Conservation (phyloP, 768 basidiomycete species). For the Mycena filopes region DNA sequence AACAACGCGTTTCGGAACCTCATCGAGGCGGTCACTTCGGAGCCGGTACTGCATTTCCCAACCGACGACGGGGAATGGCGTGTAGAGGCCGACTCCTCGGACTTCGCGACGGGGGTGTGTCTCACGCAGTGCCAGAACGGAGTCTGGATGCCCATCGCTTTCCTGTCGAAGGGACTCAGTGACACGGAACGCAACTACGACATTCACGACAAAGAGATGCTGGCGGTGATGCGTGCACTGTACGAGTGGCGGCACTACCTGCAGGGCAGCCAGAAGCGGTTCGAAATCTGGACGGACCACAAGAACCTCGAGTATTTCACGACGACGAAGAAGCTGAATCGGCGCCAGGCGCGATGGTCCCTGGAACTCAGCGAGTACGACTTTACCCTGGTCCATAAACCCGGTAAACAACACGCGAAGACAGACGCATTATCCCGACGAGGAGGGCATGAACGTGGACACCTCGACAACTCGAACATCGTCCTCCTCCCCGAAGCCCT, state of each 20-base stretch:
- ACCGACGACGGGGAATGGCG: no score
- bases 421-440: constrained; percentile 15
- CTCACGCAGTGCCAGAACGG: background rate
- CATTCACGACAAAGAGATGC: constrained; percentile 45
- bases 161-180: background rate
- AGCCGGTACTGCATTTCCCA: no score
- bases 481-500: background rate
- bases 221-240: constrained; percentile 41
- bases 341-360: constrained; percentile 48
- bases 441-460: constrained; percentile 9
- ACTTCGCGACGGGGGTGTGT: no score
- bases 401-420: constrained; percentile 15
- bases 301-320: constrained; percentile 45
- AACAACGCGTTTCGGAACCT: no score
- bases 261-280: background rate
- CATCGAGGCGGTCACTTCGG: no score
- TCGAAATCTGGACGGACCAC: constrained; percentile 38
- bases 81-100: no score
- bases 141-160: background rate
- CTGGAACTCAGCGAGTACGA: constrained; percentile 38
- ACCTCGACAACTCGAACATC: constrained; percentile 3
- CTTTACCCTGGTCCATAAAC: constrained; percentile 35
- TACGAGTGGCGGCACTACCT: constrained; percentile 30
- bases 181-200: constrained; percentile 28
- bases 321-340: constrained; percentile 6